Evolutionary conservation across 1,284 basidiomycete species (phyloP).

Genomic region (Fomitopsis palustris): DNA sequence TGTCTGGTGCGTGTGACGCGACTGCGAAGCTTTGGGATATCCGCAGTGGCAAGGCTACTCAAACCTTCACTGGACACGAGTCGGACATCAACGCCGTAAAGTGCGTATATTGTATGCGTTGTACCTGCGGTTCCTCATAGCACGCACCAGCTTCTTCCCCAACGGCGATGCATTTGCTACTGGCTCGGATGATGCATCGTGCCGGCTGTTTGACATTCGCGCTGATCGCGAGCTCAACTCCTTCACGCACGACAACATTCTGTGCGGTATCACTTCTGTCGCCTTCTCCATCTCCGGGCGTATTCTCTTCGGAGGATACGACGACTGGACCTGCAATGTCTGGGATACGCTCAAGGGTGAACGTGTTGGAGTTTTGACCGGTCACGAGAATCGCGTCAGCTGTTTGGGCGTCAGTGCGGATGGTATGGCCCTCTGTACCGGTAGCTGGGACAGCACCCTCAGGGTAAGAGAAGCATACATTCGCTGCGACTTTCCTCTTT

Average conservation of each 20-base stretch:
- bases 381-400: conserved; percentile 96
- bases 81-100: conserved; percentile 99
- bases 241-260: conserved; percentile 97
- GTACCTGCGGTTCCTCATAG: conserved; percentile 5
- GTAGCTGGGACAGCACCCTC: conserved; percentile 96
- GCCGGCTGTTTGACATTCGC: conserved; percentile 96
- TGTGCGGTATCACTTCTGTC: conserved; percentile 98
- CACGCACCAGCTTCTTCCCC: conserved; percentile 84
- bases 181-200: conserved; percentile 98
- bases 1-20: conserved; percentile 97
- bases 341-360: conserved; percentile 99
- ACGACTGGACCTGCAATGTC: conserved; percentile 99
- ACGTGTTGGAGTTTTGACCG: conserved; percentile 93
- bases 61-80: conserved; percentile 98
- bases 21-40: conserved; percentile 99
- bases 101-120: conserved; percentile 48
- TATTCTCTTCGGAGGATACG: conserved; percentile 97
- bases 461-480: conserved; percentile 59
- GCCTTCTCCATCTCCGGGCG: conserved; percentile 97
- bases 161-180: conserved; percentile 99
- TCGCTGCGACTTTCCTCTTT: background rate
- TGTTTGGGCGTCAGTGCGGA: conserved; percentile 95
- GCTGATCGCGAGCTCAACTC: conserved; percentile 96
- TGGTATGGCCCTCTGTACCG: conserved; percentile 97
- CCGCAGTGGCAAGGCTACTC: conserved; percentile 92